A percentile compares a stretch with the other conserved stretches of the same genome.
These are phyloP conservation scores for Coemansia furcata DNA, from an alignment of 192 early-diverging fungal genomes.

Conservation along the genomic window DNA sequence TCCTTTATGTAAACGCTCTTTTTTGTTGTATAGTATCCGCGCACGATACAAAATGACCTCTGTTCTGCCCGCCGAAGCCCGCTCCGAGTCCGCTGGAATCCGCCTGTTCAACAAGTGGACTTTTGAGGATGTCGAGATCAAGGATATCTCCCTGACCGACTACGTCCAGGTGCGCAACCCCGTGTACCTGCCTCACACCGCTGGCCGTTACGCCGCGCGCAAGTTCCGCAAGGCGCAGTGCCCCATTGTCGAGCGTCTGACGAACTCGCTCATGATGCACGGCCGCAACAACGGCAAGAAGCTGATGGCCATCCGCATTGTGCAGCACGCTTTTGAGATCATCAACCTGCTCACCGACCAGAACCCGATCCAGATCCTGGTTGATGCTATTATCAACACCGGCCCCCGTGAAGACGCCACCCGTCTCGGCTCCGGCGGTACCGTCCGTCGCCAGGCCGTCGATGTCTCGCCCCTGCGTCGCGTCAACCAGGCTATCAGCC, in stretches of 20 bases:
- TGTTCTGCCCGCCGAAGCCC: slow-evolving; percentile 55
- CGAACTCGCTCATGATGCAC: slow-evolving; percentile 99
- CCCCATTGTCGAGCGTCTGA: slow-evolving; percentile 97
- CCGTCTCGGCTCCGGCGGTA: slow-evolving; percentile 96
- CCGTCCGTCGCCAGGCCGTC: slow-evolving; percentile 98
- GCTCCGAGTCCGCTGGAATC: slow-evolving; percentile 46
- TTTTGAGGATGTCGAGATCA: slow-evolving; percentile 85
- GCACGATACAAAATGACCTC: slow-evolving; percentile 49
- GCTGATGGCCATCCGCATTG: slow-evolving; percentile 97
- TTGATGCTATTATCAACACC: slow-evolving; percentile 99
- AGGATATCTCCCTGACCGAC: slow-evolving; percentile 86
- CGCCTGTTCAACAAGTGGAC: slow-evolving; percentile 87
- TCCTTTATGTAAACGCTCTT: not conserved
- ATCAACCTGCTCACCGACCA: slow-evolving; percentile 96
- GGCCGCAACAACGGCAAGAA: slow-evolving; percentile 99
- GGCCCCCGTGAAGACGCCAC: slow-evolving; percentile 99
- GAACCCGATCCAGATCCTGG: slow-evolving; percentile 97
- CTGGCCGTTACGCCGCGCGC: slow-evolving; percentile 95
- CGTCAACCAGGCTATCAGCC: slow-evolving; percentile 93
- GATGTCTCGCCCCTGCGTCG: slow-evolving; percentile 98
- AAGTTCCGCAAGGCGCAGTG: slow-evolving; percentile 99
- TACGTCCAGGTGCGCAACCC: slow-evolving; percentile 91
- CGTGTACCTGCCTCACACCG: slow-evolving; percentile 97
- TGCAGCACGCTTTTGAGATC: slow-evolving; percentile 99
- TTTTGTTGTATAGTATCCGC: slow-evolving; percentile 14